Base-by-base conservation (phyloP, 441 rosid genomes). In the Bruguiera hainesii region DNA sequence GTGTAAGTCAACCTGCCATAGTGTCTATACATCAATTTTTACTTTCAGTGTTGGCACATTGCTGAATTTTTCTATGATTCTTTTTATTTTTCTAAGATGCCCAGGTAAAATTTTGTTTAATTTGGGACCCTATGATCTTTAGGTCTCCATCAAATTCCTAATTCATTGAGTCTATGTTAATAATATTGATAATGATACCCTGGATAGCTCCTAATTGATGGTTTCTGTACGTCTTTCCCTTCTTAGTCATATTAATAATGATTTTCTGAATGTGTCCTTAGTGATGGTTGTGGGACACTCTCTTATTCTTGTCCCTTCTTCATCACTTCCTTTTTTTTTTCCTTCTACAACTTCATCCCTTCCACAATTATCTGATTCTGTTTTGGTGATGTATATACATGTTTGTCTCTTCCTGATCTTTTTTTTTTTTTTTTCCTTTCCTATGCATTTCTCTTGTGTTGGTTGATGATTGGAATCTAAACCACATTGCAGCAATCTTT, bases 1-100 rank as follows among this genome's bases (percentile, higher is more conserved):
- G 68, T 81, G 98, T 92, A 89, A 90, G 88, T 71, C 64, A 9
- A 68, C 60, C 28, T 72, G 15, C 46, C 46, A 10, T 39, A 3
- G 15, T 5, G 28, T 46, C 49, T 62, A 30, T 49, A 48, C 52
- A 2, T 63, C 49, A 11, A 30, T 60, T 67, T 75, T 60, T 67
- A 72, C 33, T 70, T 62, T 72, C 29, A 39, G 64, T 33, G 19
- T 39, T 62, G 35, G 26, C 60, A 55, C 26, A 23, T 15, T 56
- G 25, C 25, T 46, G 26, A 52, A 13, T 19, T 21, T 15, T 59
- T 35, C 25, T 15, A 19, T 39, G 25, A 26, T 46, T 13, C 29
- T 23, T 7, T 53, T 25, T 8, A 4, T 1, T 48, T 20, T 11
- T 25, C 52, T 39, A 39, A 39, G 46, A 39, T 11, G 46, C 46